These are phyloP conservation scores for Phytopythium helicoides DNA, from an alignment of 352 stramenopile species.

Conservation along the genomic window DNA sequence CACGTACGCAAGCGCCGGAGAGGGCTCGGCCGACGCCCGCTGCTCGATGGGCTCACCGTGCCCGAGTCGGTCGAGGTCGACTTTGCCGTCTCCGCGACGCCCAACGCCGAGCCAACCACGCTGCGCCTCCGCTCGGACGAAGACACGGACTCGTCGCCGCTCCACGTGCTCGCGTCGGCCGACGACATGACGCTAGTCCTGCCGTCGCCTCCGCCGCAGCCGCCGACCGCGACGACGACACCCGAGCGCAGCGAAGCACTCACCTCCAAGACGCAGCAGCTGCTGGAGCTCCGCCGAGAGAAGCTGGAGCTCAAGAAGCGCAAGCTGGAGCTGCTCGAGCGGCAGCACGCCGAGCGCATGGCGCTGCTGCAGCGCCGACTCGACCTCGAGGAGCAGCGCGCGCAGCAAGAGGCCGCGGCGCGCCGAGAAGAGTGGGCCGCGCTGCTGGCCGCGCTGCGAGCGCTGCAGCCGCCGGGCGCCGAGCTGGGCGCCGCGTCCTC, in stretches of 20 bases:
- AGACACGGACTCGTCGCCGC: conserved; percentile 1
- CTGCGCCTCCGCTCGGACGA: conserved; percentile 5
- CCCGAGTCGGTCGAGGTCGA: conserved; percentile 2
- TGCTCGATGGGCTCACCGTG: conserved; percentile 5
- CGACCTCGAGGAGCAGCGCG: conserved; percentile 18
- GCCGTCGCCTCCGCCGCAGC: no score
- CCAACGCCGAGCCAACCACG: background rate
- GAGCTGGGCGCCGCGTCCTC: no score
- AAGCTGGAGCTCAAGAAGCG: conserved; percentile 44
- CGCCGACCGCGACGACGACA: no score
- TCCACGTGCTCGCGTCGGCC: conserved; percentile 9
- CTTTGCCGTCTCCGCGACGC: no score
- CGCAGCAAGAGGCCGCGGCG: conserved; percentile 13
- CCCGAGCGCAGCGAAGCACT: no score
- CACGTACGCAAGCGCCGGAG: conserved; percentile 1
- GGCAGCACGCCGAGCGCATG: conserved; percentile 38
- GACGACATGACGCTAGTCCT: conserved; percentile 5
- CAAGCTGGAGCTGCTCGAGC: conserved; percentile 29
- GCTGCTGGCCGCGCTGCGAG: conserved; percentile 8
- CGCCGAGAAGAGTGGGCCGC: conserved; percentile 14
- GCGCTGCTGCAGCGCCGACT: conserved; percentile 23
- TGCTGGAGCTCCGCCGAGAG: conserved; percentile 30
- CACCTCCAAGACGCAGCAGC: no score
- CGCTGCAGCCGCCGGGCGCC: background rate
- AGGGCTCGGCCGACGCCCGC: conserved; percentile 2